Base-by-base conservation (phyloP, 2,329 filamentous ascomycete species). In the Phialemonium atrogriseum region DNA sequence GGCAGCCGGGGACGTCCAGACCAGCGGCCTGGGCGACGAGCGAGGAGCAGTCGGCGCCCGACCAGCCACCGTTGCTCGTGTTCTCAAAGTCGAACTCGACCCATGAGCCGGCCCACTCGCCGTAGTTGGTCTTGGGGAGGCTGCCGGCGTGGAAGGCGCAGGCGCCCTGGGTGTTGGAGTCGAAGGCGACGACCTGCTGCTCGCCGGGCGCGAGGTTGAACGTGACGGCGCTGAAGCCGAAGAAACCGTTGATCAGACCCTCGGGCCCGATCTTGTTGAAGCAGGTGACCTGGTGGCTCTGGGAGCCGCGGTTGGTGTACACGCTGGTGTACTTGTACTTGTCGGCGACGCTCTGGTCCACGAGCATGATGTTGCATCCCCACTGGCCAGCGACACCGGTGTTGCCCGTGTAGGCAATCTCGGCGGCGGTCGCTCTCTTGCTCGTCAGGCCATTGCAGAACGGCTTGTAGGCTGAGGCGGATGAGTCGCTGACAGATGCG, bases 261-360 rank as follows among this genome's bases (percentile, higher is more conserved):
- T 56, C 43, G 10, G 53, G 47, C 26, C 67, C 68, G 33, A 70
- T 68, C 65, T 73, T 73, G 63, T 68, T 66, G 56, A 53, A 69
- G 57, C 59, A 64, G 21, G 46, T 44, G 47, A 68, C 70, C 25
- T 50, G 24, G 34, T 56, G 53, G 26, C 46, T 29, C 25, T 37
- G 30, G 21, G 30, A 30, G 39, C 34, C 48, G 31, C 52, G 50
- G 30, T 54, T 57, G 47, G 48, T 50, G 47, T 68, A 64, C 40
- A 52, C 52, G 38, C 56, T 39, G 13, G 54, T 52, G 57, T 70
- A 67, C 32, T 62, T 38, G 56, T 70, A 72, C 39, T 58, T 32
- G 37, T 44, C 29, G 38, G 51, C 52, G 29, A 59, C 46, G 28
- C 41, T 38, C 35, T 42, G 45, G 40, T 54, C 44, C 36, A 72